phyloP scores from a whole-genome alignment of 2,329 filamentous ascomycete species.

The Samsoniella hepiali region DNA sequence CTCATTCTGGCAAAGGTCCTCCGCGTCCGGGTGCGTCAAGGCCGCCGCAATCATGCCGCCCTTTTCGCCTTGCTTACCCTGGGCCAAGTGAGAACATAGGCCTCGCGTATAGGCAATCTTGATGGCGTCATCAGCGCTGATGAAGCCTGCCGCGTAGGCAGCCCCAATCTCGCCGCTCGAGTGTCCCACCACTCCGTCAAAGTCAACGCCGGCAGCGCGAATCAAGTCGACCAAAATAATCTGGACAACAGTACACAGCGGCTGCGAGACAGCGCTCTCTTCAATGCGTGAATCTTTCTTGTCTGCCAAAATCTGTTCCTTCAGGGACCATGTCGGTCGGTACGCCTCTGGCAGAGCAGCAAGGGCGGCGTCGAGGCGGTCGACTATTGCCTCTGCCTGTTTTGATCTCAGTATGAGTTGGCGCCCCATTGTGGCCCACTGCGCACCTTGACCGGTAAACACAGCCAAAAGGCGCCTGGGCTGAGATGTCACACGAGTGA shows the following conservation, averaged over 20 bases:
- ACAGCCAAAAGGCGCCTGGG: conserved; percentile 22
- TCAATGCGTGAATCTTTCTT: conserved; percentile 27
- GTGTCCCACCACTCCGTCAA: conserved; percentile 38
- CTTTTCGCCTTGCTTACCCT: conserved; percentile 36
- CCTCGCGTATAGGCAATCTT: conserved; percentile 46
- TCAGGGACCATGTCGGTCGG: conserved; percentile 30
- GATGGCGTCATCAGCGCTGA: conserved; percentile 40
- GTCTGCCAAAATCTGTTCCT: conserved; percentile 30
- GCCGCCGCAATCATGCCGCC: conserved; percentile 52
- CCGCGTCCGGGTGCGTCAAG: conserved; percentile 17
- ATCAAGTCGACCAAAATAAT: conserved; percentile 41
- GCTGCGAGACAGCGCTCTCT: conserved; percentile 35
- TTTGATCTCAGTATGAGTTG: conserved; percentile 30
- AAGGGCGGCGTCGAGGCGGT: conserved; percentile 28
- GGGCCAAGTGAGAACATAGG: conserved; percentile 32
- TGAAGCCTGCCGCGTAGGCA: conserved; percentile 38
- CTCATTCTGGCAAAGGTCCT: neutral
- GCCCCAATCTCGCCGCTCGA: conserved; percentile 44
- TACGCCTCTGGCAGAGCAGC: conserved; percentile 23
- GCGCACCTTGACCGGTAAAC: conserved; percentile 34
- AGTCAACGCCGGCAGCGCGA: conserved; percentile 34
- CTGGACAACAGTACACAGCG: conserved; percentile 40
- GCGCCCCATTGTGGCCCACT: conserved; percentile 30
- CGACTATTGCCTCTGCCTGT: conserved; percentile 24
- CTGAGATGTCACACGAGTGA: neutral